Conservation (phyloP, 164 flowering plant species). For the Kingdonia uniflora region DNA sequence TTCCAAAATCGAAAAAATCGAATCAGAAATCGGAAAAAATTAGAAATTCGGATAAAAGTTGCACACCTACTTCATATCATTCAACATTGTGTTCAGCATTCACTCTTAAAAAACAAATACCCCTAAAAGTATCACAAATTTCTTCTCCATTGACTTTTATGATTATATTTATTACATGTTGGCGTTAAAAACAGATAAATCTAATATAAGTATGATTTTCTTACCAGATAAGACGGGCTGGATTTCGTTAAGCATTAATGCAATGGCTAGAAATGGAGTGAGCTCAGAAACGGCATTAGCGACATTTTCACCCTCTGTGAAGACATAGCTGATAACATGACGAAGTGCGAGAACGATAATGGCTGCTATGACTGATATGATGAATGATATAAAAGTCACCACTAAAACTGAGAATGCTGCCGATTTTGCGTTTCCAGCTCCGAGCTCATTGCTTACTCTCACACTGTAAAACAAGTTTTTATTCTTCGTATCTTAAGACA, state of each 20-base stretch:
- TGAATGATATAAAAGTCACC: neutral
- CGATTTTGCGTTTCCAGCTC: neutral
- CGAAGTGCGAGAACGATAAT: neutral
- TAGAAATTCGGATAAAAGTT: no score
- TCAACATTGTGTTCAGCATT: no score
- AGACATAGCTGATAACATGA: neutral
- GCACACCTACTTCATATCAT: no score
- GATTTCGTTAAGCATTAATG: neutral
- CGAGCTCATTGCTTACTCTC: neutral
- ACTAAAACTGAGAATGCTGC: constrained; percentile 3
- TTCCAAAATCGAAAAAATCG: no score
- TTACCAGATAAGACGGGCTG: constrained; percentile 3
- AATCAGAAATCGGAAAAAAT: no score
- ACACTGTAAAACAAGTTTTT: neutral
- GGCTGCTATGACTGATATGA: neutral
- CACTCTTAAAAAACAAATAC: no score
- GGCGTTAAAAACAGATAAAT: no score
- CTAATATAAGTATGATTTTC: neutral
- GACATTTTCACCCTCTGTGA: neutral
- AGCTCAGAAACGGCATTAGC: neutral
- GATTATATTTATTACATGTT: neutral
- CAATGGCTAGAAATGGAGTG: neutral
- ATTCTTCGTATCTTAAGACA: neutral
- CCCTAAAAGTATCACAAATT: no score
- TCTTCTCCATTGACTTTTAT: neutral